Percentiles rank a stretch among this genome's conserved stretches.
Evolutionary conservation across 768 basidiomycete genomes (phyloP).

Genomic region (Serpula lacrymans): DNA sequence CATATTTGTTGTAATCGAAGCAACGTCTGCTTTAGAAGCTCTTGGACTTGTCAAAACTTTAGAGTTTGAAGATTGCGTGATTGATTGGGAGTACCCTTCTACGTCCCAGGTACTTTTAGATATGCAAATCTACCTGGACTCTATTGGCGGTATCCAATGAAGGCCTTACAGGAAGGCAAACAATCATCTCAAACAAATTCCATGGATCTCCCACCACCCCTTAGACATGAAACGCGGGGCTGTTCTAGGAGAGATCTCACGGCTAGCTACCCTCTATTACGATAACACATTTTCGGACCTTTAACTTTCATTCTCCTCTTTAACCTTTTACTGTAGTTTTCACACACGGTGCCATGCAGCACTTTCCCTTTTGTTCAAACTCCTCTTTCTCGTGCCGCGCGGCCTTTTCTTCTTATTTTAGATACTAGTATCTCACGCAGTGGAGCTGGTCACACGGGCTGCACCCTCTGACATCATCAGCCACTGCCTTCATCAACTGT

Average conservation of each 20-base stretch:
- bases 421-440: too few species aligned
- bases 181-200: slow-evolving; percentile 14
- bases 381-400: too few species aligned
- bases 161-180: slow-evolving; percentile 10
- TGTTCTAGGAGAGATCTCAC: slow-evolving; percentile 8
- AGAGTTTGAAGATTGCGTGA: slow-evolving; percentile 6
- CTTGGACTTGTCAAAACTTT: not conserved
- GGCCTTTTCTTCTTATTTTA: too few species aligned
- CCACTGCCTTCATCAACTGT: too few species aligned
- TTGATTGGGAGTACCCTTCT: slow-evolving; percentile 8
- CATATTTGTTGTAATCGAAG: slow-evolving; percentile 5
- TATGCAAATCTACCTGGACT: slow-evolving; percentile 7
- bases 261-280: slow-evolving; percentile 4
- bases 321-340: too few species aligned
- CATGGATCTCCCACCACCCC: slow-evolving; percentile 12
- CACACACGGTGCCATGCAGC: too few species aligned
- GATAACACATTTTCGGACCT: not conserved
- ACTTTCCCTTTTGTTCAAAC: too few species aligned
- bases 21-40: not conserved
- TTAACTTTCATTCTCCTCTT: too few species aligned
- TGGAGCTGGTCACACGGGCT: too few species aligned
- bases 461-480: too few species aligned
- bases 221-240: slow-evolving; percentile 13
- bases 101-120: too few species aligned
- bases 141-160: not conserved